Evolutionary conservation across 225 moss, liverwort and hornwort genomes (phyloP), one percentile per base, ranked within the genome.

Genomic region (Anthoceros angustus): DNA sequence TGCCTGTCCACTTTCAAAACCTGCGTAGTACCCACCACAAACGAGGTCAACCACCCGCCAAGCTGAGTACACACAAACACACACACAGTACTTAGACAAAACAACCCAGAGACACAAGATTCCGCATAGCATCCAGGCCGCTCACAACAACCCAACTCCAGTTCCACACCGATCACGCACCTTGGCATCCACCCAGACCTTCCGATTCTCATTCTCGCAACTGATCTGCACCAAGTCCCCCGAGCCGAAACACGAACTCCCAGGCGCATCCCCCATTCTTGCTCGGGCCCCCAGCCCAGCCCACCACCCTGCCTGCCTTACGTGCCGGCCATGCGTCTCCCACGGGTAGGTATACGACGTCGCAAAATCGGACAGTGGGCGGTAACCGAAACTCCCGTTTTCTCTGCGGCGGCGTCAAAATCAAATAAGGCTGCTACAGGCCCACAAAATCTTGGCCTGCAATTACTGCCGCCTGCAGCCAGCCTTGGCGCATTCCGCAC

Each of bases 131-230:
- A 7, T 55, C 0, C 14, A 15, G 55, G 23, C 18, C n/a, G n/a
- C 18, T 23, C 5, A 23, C 8, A 15, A 1, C 7, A 9, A 55
- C 18, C 18, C 55, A 9, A 55, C 7, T 7, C 16, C 8, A 55
- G n/a, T 3, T 7, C 7, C 8, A 0, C n/a, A 7, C 55, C 6
- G 55, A 0, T 20, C n/a, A 55, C 55, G 55, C 18, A 55, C 55
- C 55, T 55, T 55, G 8, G 55, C 55, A 20, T 55, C 55, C 18
- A 55, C 55, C 55, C 55, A 55, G n/a, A 55, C 55, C 23, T 55
- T 55, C n/a, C 55, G 55, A 55, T 55, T 55, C 55, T 55, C n/a
- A 23, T 55, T 55, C 7, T 55, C 49, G 49, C 49, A 50, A 11
- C 49, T 50, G 15, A 50, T 50, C 49, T 50, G 49, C 49, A 50